phyloP scores from a whole-genome alignment of 2,329 filamentous ascomycete genomes.

The Monilinia fructigena region DNA sequence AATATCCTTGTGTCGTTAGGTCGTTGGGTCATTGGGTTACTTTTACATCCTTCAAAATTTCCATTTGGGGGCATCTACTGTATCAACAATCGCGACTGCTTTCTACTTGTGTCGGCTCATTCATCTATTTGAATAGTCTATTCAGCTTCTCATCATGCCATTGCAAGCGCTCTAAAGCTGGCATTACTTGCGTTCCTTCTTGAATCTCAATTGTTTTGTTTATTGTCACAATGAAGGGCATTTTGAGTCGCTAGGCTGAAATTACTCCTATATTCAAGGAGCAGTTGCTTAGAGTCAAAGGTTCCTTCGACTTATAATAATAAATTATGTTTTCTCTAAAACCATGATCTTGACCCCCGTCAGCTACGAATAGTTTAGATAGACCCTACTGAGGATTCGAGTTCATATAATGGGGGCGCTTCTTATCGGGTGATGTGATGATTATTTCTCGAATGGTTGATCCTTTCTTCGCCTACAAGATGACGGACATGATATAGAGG shows the following conservation, averaged over 20 bases:
- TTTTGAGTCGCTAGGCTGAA: neutral
- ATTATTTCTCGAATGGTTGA: neutral
- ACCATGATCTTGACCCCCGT: neutral
- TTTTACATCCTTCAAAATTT: neutral
- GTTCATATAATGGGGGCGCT: neutral
- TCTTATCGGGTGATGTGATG: neutral
- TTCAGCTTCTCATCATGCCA: neutral
- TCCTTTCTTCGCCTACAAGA: constrained; percentile 10
- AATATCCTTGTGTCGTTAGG: neutral
- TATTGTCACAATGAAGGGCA: too few species aligned
- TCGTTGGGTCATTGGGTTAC: neutral
- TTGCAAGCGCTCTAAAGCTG: neutral
- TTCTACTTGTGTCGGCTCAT: neutral
- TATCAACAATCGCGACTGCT: neutral
- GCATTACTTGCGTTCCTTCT: neutral
- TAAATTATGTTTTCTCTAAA: neutral
- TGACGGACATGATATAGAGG: constrained; percentile 12
- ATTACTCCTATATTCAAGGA: neutral
- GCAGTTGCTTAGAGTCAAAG: neutral
- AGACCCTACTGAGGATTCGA: neutral
- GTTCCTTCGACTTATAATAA: neutral
- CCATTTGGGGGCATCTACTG: neutral
- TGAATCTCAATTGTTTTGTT: neutral
- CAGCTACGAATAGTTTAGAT: neutral
- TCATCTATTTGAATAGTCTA: neutral